Conservation (phyloP, 2,329 filamentous ascomycete genomes). For the Epichloe festucae region DNA sequence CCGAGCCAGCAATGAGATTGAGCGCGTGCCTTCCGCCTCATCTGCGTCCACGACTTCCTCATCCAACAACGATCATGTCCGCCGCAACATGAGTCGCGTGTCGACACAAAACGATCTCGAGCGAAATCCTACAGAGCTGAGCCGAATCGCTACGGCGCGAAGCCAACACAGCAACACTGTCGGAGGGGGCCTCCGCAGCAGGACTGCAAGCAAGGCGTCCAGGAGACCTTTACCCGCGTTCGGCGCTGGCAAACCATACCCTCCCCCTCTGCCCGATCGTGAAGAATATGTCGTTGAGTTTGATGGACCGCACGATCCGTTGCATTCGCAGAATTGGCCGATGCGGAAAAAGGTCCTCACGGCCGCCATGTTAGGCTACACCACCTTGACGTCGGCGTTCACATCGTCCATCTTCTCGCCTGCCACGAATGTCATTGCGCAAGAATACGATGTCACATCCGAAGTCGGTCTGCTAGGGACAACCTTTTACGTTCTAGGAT, state of each 20-base stretch:
- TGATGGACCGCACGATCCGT: slow-evolving; percentile 67
- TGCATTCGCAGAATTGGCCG: slow-evolving; percentile 83
- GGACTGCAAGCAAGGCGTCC: slow-evolving; percentile 32
- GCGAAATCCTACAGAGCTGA: slow-evolving; percentile 54
- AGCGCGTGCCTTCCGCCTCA: slow-evolving; percentile 43
- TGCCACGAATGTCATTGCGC: slow-evolving; percentile 44
- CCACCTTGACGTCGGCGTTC: slow-evolving; percentile 59
- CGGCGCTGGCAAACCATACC: slow-evolving; percentile 62
- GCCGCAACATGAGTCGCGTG: slow-evolving; percentile 43
- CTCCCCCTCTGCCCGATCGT: slow-evolving; percentile 53
- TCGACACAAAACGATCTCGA: slow-evolving; percentile 56
- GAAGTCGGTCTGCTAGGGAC: slow-evolving; percentile 54
- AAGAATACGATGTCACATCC: slow-evolving; percentile 44
- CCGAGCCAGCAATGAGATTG: slow-evolving; percentile 41
- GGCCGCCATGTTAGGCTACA: slow-evolving; percentile 57
- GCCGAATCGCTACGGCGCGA: slow-evolving; percentile 56
- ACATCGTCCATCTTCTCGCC: slow-evolving; percentile 64
- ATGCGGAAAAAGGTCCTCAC: slow-evolving; percentile 62
- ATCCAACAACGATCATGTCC: slow-evolving; percentile 21
- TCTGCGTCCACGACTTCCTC: slow-evolving; percentile 37
- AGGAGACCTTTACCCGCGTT: slow-evolving; percentile 52
- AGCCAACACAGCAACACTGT: slow-evolving; percentile 63
- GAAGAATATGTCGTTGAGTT: slow-evolving; percentile 80
- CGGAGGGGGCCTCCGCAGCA: slow-evolving; percentile 31
- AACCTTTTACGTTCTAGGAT: slow-evolving; percentile 57